phyloP scores from a whole-genome alignment of 495 filamentous ascomycete species.

The Penicillium silybi region DNA sequence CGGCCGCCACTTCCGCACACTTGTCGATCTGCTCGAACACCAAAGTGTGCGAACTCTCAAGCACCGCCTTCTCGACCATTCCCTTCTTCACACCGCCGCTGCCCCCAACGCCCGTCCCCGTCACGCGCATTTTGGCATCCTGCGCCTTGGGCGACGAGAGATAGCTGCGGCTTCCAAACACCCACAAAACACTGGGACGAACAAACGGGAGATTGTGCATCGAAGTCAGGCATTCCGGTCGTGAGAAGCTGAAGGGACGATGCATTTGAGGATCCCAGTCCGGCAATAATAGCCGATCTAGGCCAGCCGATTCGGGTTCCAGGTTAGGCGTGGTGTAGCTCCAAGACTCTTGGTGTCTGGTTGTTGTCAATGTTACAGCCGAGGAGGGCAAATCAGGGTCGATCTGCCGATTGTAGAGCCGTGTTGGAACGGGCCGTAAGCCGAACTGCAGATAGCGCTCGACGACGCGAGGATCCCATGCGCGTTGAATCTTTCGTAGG shows the following conservation, averaged over 20 bases:
- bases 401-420: not conserved
- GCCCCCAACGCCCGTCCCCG: conserved; percentile 63
- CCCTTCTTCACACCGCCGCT: conserved; percentile 59
- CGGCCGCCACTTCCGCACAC: conserved; percentile 31
- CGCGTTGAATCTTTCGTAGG: not conserved
- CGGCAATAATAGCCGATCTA: conserved; percentile 53
- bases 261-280: conserved; percentile 33
- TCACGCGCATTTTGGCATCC: conserved; percentile 56
- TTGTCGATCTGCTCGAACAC: conserved; percentile 60
- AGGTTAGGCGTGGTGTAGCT: conserved; percentile 19
- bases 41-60: conserved; percentile 63
- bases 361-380: conserved; percentile 54
- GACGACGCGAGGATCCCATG: not conserved
- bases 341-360: conserved; percentile 59
- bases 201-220: conserved; percentile 53
- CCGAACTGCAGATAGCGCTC: not conserved
- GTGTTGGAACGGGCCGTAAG: not conserved
- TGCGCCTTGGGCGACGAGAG: conserved; percentile 46
- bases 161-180: conserved; percentile 57
- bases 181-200: conserved; percentile 61
- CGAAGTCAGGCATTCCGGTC: conserved; percentile 37
- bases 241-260: conserved; percentile 7
- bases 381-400: conserved; percentile 24
- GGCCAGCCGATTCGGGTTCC: conserved; percentile 9
- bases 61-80: conserved; percentile 52